Base-by-base conservation (phyloP, 352 stramenopile species). In the Phytophthora crassamura region DNA sequence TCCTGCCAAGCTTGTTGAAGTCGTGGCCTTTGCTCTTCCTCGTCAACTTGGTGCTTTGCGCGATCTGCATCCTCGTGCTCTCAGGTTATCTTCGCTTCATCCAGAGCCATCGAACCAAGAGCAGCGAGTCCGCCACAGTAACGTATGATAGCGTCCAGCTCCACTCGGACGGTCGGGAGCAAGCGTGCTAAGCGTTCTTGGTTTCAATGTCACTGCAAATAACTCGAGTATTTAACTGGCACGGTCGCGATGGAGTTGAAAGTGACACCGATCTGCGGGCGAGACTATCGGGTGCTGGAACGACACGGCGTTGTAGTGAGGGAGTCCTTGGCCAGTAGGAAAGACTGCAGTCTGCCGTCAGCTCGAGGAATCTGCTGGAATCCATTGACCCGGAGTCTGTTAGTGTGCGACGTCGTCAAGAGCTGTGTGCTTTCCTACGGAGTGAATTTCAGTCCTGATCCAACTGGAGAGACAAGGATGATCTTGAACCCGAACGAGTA, bases 301-400 rank as follows among this genome's bases (percentile, higher is more conserved):
- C 11, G 32, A 10, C 32, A 36, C 5, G 25, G 51, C 28, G 10
- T 4, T 15, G 33, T 71, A 6, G 58, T 75, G 46, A 67, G 39
- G 32, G 48, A 67, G 11, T 38, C 56, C 32, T 61, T 69, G 42
- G 41, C 47, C 20, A 47, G n/a, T 56, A 33, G 7, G 16, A 49
- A 18, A 11, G 47, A 18, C 35, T 52, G 32, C 16, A 46, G 20
- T 53, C 62, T 46, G 11, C 72, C 67, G 2, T 55, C 52, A 4
- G 69, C 49, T 46, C 78, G 73, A 34, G 78, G 78, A 38, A 72
- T 70, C 36, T 86, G 77, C 54, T 89, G 77, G 69, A 87, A 86
- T 25, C 55, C 74, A 3, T 47, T 88, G n/a, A 85, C 82, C 0
- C 71, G 67, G 15, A 73, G 69, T 35, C 33, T 91, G 9, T 38